phyloP scores from a whole-genome alignment of 768 basidiomycete genomes.

The Austroboletus eburneus region DNA sequence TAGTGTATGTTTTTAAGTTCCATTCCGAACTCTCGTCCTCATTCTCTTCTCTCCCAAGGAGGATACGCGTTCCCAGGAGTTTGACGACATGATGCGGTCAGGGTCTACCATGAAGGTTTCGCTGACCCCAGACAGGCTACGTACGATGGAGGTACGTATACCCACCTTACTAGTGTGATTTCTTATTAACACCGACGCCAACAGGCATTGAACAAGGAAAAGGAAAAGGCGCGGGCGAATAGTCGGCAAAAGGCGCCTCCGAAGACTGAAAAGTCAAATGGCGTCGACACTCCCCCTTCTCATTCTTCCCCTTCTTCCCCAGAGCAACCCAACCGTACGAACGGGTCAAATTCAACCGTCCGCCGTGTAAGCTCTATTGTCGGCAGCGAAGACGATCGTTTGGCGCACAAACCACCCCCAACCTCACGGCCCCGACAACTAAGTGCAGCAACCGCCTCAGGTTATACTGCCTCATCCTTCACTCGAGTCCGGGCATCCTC shows the following conservation, averaged over 20 bases:
- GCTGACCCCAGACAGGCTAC: conserved; percentile 88
- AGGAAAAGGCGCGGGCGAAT: conserved; percentile 49
- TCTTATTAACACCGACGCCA: conserved; percentile 2
- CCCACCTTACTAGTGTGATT: conserved; percentile 16
- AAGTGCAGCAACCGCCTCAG: conserved; percentile 41
- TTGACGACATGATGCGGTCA: conserved; percentile 90
- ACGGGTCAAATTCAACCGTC: conserved; percentile 42
- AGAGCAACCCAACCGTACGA: conserved; percentile 23
- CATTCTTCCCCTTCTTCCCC: conserved; percentile 13
- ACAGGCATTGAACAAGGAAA: conserved; percentile 74
- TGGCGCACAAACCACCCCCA: conserved; percentile 29
- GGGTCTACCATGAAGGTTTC: conserved; percentile 93
- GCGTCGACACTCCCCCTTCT: conserved; percentile 11
- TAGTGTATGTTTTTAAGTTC: conserved; percentile 23
- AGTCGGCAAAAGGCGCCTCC: conserved; percentile 23
- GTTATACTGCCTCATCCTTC: conserved; percentile 23
- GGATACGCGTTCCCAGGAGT: conserved; percentile 64
- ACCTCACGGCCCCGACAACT: conserved; percentile 44
- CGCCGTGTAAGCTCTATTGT: conserved; percentile 59
- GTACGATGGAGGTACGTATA: conserved; percentile 82
- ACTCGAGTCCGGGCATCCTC: conserved; percentile 30
- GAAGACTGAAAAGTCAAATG: conserved; percentile 24
- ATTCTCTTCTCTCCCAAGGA: conserved; percentile 37
- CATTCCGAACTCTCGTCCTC: conserved; percentile 1
- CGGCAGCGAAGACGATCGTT: conserved; percentile 53